Evolutionary conservation across 2,329 filamentous ascomycete species (phyloP).

Genomic region (Stachybotrys chartarum): DNA sequence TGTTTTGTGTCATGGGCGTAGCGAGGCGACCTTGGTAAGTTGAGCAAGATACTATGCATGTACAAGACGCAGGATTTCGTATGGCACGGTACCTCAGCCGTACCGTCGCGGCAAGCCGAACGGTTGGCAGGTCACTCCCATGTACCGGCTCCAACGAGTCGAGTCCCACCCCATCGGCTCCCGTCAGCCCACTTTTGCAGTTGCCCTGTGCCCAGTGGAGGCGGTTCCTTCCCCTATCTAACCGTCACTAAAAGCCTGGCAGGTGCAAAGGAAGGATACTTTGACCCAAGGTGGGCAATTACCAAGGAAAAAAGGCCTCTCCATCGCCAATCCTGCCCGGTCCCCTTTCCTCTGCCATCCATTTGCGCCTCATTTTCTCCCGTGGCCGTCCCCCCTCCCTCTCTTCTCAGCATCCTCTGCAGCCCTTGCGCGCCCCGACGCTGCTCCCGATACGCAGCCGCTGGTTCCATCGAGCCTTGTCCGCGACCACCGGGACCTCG

Average conservation of each 20-base stretch:
- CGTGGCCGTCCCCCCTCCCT: too few species aligned
- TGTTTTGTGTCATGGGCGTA: too few species aligned
- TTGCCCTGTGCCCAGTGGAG: not conserved
- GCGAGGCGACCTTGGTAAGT: too few species aligned
- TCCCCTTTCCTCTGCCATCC: not conserved
- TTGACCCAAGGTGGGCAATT: not conserved
- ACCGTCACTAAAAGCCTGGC: not conserved
- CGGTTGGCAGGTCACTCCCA: not conserved
- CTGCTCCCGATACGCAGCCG: not conserved
- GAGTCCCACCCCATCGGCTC: not conserved
- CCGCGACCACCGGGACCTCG: not conserved
- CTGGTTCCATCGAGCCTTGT: not conserved
- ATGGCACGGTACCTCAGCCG: too few species aligned
- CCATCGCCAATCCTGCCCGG: not conserved
- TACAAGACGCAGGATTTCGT: too few species aligned
- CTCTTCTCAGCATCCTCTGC: not conserved
- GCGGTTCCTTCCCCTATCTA: not conserved
- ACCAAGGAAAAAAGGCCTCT: not conserved
- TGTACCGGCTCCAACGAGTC: not conserved
- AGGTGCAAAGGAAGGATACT: not conserved
- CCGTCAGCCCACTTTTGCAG: not conserved
- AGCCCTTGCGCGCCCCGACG: not conserved
- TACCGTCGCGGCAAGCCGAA: not conserved
- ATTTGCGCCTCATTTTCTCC: not conserved
- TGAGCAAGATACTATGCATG: too few species aligned